Conservation (phyloP, 2,329 filamentous ascomycete species). For the Sclerotinia minor region DNA sequence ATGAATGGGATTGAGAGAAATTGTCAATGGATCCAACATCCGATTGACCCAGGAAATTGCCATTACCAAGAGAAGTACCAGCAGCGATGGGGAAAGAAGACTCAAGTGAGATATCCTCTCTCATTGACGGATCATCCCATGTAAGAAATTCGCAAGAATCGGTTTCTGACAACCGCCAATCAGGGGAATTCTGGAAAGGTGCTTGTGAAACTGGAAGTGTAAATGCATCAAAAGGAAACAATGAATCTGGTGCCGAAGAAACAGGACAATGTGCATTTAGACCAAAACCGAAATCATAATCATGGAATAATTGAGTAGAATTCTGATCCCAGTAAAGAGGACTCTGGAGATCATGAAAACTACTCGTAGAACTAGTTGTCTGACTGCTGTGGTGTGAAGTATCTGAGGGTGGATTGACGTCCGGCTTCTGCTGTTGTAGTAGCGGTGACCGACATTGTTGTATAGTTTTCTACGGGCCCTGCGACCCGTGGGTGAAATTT, state of each 20-base stretch:
- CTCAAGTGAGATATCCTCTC: slow-evolving; percentile 1
- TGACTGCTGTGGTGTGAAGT: slow-evolving; percentile 28
- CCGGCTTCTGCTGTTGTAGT: slow-evolving; percentile 18
- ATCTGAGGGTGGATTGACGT: slow-evolving; percentile 19
- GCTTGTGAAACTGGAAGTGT: not conserved
- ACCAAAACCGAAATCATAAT: slow-evolving; percentile 21
- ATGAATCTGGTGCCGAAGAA: slow-evolving; percentile 7
- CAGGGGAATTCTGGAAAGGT: slow-evolving; percentile 18
- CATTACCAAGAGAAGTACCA: slow-evolving; percentile 21
- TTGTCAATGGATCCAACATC: slow-evolving; percentile 20
- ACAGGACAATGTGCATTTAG: not conserved
- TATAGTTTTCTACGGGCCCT: slow-evolving; percentile 35
- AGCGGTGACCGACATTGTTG: slow-evolving; percentile 30
- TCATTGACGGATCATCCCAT: slow-evolving; percentile 16
- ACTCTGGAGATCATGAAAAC: slow-evolving; percentile 16
- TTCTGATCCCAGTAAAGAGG: slow-evolving; percentile 12
- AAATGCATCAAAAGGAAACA: slow-evolving; percentile 12
- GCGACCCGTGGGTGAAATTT: slow-evolving; percentile 29
- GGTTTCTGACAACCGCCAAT: slow-evolving; percentile 23
- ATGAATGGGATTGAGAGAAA: slow-evolving; percentile 21
- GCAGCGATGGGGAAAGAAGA: slow-evolving; percentile 18
- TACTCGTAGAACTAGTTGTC: slow-evolving; percentile 7
- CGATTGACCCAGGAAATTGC: slow-evolving; percentile 20
- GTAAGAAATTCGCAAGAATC: slow-evolving; percentile 15
- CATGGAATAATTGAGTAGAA: slow-evolving; percentile 13